phyloP scores from a whole-genome alignment of 768 basidiomycete genomes.

The Glaciozyma antarctica region DNA sequence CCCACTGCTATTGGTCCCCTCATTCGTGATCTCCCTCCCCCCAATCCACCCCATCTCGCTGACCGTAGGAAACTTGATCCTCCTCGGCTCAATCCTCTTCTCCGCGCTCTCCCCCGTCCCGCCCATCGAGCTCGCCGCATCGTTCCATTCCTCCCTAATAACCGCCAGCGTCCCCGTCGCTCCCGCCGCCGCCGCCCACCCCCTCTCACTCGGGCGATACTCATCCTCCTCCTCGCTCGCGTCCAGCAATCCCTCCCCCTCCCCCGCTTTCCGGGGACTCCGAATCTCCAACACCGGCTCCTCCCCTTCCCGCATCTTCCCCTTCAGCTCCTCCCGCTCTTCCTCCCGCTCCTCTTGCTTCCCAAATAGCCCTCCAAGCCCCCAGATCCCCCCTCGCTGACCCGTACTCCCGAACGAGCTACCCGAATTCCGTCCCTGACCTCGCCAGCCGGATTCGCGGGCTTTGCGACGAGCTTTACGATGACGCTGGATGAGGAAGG shows the following conservation, averaged over 20 bases:
- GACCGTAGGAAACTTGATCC: neutral
- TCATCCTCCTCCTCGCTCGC: neutral
- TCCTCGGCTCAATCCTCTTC: neutral
- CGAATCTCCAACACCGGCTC: neutral
- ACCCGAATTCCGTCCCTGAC: neutral
- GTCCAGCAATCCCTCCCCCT: neutral
- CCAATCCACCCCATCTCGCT: constrained; percentile 10
- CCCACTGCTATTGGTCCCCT: neutral
- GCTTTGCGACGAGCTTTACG: neutral
- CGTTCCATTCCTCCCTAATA: too few species aligned
- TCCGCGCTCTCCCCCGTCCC: too few species aligned
- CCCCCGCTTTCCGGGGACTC: neutral
- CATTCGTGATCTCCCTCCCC: neutral
- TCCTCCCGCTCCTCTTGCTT: neutral
- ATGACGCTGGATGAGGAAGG: neutral
- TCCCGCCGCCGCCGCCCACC: too few species aligned
- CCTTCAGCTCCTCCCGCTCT: neutral
- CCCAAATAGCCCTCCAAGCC: neutral
- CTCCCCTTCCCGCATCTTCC: neutral
- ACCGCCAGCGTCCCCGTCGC: too few species aligned
- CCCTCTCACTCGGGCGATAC: too few species aligned
- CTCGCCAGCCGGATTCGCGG: neutral
- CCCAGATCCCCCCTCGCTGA: neutral
- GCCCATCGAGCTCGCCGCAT: too few species aligned
- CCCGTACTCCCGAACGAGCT: neutral